Percentiles rank a stretch among this genome's conserved stretches.
These are phyloP conservation scores for Tubosaeta sp. DNA, from an alignment of 768 basidiomycete genomes.

Conservation along the genomic window DNA sequence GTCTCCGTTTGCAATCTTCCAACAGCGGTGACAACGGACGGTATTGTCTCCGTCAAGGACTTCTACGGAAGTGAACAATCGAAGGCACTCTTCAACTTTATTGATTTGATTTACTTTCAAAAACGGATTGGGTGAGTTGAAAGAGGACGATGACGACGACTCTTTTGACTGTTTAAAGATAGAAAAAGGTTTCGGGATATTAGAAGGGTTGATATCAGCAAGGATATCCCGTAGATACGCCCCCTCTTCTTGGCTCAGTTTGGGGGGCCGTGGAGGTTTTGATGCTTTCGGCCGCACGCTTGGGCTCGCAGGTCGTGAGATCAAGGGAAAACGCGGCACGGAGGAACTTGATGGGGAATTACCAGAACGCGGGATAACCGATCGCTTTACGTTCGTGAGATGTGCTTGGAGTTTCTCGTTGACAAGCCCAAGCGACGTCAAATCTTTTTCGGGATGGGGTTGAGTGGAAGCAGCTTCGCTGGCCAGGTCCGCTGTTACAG, in stretches of 20 bases:
- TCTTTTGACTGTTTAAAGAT: slow-evolving; percentile 42
- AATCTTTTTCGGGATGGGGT: slow-evolving; percentile 14
- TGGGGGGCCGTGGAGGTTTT: slow-evolving; percentile 47
- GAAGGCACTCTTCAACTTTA: slow-evolving; percentile 64
- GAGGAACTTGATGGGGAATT: slow-evolving; percentile 19
- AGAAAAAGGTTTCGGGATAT: slow-evolving; percentile 42
- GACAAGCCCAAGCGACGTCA: slow-evolving; percentile 22
- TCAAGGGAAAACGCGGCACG: slow-evolving; percentile 18
- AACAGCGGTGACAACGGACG: slow-evolving; percentile 90
- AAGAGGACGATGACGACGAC: slow-evolving; percentile 12
- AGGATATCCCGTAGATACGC: slow-evolving; percentile 68
- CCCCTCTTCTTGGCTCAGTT: slow-evolving; percentile 51
- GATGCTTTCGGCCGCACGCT: slow-evolving; percentile 32
- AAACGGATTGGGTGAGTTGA: slow-evolving; percentile 24
- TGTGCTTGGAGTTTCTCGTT: slow-evolving; percentile 24
- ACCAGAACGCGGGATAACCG: slow-evolving; percentile 15
- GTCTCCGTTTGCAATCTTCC: slow-evolving; percentile 81
- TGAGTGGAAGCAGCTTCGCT: not conserved
- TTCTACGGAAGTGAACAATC: slow-evolving; percentile 91
- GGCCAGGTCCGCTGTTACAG: slow-evolving; percentile 3
- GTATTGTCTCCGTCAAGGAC: slow-evolving; percentile 90
- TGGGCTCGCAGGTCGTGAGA: slow-evolving; percentile 28
- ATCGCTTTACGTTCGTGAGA: slow-evolving; percentile 25
- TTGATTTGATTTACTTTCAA: slow-evolving; percentile 26
- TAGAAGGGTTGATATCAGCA: slow-evolving; percentile 52